A percentile compares a stretch with the other conserved stretches of the same genome.
Evolutionary conservation across 176 grass and related monocot species (phyloP).

Genomic region (Cenchrus fungigraminus): DNA sequence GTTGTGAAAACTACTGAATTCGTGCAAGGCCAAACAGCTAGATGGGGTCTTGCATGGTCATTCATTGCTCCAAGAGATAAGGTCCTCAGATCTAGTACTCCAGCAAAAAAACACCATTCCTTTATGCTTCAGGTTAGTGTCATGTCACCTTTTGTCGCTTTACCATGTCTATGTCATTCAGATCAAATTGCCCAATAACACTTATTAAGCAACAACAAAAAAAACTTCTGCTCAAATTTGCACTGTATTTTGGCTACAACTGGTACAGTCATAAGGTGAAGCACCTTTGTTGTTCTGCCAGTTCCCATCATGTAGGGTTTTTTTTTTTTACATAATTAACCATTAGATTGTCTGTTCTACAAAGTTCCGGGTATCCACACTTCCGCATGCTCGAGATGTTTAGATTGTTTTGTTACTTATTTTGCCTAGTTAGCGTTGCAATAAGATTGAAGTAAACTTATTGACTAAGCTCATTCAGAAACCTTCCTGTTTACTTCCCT

Average conservation of each 20-base stretch:
- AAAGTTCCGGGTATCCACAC: neutral
- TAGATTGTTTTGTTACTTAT: conserved; percentile 4
- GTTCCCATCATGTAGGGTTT: neutral
- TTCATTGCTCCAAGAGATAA: conserved; percentile 75
- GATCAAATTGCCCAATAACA: neutral
- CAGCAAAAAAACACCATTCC: conserved; percentile 65
- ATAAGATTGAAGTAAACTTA: conserved; percentile 6
- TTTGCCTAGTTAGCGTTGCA: neutral
- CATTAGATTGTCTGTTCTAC: neutral
- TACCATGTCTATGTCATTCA: neutral
- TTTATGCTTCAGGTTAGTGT: conserved; percentile 74
- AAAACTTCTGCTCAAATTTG: neutral
- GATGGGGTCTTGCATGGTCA: conserved; percentile 98
- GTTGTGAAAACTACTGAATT: conserved; percentile 93
- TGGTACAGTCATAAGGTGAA: neutral
- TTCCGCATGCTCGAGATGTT: neutral
- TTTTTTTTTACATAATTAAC: neutral
- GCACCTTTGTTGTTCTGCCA: neutral
- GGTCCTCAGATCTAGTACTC: conserved; percentile 49
- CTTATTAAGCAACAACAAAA: neutral
- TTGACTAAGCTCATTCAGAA: conserved; percentile 5
- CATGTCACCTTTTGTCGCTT: conserved; percentile 33
- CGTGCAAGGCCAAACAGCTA: conserved; percentile 85
- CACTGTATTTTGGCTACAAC: neutral
- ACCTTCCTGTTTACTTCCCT: neutral